Base-by-base conservation (phyloP, 805 yeast species). In the Maudiozyma bulderi region DNA sequence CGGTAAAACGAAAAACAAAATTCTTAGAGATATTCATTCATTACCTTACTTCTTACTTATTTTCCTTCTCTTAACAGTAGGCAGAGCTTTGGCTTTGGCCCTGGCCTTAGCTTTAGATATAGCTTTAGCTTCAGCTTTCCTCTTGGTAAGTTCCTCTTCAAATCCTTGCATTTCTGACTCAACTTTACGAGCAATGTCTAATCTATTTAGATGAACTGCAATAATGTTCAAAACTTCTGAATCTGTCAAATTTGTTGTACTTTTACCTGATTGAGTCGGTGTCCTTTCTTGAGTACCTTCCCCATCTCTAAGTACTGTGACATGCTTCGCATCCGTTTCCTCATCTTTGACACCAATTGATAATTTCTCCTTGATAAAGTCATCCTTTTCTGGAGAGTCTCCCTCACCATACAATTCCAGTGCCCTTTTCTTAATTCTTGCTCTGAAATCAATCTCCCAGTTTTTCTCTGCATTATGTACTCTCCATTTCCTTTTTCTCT, bases 391-490 rank as follows among this genome's bases (percentile, higher is more conserved):
- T 8, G 69, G 73, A 9, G 82, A 67, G 6, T 78, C 80, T 0
- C 67, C 72, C 8, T 72, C 75, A 1, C 95, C 93, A 67, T 79
- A 89, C 55, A 83, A 67, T 15, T 66, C 68, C 38, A 69, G 71
- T 0, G 97, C 96, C 40, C 93, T 72, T 54, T 82, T 83, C 54
- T 77, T 74, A 20, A 91, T 82, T 48, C 98, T 72, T 0, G 86
- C 79, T 47, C 95, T 74, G 48, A 91, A 70, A 61, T 91, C 98
- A 58, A 87, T 84, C 63, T 89, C 96, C 68, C 86, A 83, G 65
- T 90, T 90, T 54, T 93, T 74, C 51, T 83, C 83, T 8, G 78
- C 76, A 60, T 91, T 88, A 30, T 78, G 81, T 30, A 54, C 61
- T 48, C 69, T 60, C 69, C 69, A 65, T 46, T 59, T 64, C 45